Evolutionary conservation across 768 basidiomycete genomes (phyloP).

Genomic region (Tylopilus plumbeoviolaceoides): DNA sequence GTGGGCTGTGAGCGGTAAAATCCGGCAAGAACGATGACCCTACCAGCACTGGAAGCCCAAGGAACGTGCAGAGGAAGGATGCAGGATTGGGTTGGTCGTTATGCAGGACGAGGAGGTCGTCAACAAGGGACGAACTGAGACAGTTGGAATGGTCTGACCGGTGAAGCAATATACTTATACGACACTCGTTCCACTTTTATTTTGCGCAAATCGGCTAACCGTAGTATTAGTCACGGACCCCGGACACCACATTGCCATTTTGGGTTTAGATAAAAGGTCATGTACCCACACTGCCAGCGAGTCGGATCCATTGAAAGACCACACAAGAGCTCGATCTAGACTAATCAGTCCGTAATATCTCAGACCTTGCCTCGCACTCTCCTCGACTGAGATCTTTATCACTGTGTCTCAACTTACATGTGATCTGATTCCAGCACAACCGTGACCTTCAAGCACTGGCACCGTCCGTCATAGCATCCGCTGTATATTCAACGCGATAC

Average conservation of each 20-base stretch:
- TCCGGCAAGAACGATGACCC: not conserved
- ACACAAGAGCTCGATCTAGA: not conserved
- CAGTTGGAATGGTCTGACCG: not conserved
- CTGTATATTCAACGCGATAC: not conserved
- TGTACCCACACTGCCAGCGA: no score
- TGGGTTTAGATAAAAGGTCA: not conserved
- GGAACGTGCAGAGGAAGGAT: not conserved
- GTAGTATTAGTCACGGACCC: slow-evolving; percentile 26
- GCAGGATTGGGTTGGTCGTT: not conserved
- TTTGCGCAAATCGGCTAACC: slow-evolving; percentile 23
- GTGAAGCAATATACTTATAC: not conserved
- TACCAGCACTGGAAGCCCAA: not conserved
- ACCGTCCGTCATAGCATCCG: not conserved
- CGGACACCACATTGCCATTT: slow-evolving; percentile 19
- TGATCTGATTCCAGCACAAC: no score
- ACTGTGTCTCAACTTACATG: not conserved
- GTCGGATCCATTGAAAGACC: no score
- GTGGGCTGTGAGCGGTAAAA: not conserved
- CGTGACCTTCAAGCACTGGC: no score
- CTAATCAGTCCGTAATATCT: not conserved
- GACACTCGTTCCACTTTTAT: slow-evolving; percentile 30
- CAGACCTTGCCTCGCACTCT: not conserved
- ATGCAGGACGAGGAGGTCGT: not conserved
- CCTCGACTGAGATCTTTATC: not conserved
- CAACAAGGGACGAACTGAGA: not conserved